Evolutionary conservation across 257 asterid genomes (phyloP), one percentile per base, ranked within the genome.

Genomic region (Solanum pinnatisectum): DNA sequence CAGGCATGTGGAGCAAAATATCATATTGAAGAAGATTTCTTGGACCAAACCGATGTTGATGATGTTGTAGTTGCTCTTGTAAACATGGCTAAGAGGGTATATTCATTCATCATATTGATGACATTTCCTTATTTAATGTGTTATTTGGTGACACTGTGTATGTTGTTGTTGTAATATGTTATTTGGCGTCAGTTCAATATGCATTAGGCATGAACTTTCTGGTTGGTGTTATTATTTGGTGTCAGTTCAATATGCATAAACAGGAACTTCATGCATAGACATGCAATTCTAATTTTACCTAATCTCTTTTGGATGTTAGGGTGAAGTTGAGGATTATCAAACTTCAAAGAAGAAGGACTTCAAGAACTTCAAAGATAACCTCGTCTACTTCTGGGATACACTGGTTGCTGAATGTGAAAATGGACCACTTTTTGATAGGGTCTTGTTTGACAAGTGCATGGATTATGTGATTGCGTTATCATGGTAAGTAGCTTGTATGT

Each of bases 401-500:
- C 90, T 97, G 92, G 99, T 96, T 73, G 92, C 93, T 25, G 99
- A 97, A 91, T 94, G 99, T 87, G 98, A 97, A 92, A 93, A 88
- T 93, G 99, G 98, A 71, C 97, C 98, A n/a, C 94, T 97, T 40
- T 97, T 96, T 91, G 98, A 97, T 92, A 93, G 93, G 90, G 91
- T 91, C 90, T 89, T 97, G 63, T 96, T 97, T 87, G 99, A 96
- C 83, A 94, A 93, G 93, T 97, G 98, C 94, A 90, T 95, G 95
- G 98, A 97, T 94, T 97, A 96, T 94, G 95, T 97, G 84, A 97
- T 97, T 90, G 99, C 99, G 87, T 86, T 97, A 88, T 97, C 99
- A 78, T 97, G 99, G 99, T 97, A 91, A 92, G 96, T 89, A 67
- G 85, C 91, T 39, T 25, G 36, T 59, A 25, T 25, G 44, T n/a